Base-by-base conservation (phyloP, 2,329 filamentous ascomycete genomes). In the Metarhizium anisopliae region DNA sequence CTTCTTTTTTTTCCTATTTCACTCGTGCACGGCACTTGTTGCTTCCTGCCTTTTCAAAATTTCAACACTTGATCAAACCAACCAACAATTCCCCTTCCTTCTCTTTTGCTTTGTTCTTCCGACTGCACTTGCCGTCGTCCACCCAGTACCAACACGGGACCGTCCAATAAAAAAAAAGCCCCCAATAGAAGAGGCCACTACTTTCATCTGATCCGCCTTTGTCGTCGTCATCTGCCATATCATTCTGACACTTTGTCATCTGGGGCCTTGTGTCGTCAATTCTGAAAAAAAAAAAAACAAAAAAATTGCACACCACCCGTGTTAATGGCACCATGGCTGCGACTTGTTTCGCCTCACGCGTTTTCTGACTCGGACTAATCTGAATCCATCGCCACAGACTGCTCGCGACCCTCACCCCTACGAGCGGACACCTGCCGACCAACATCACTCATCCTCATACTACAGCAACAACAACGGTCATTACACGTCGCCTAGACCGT, bases 331-430 rank as follows among this genome's bases (percentile, higher is more conserved):
- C 47, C 50, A 42, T 47, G 57, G n/a, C 52, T 38, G 50, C 52
- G 43, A 36, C 11, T 30, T 53, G 43, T 47, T 20, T 47, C 49
- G 50, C 51, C 50, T 35, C 38, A 11, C 29, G n/a, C 45, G 18
- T 49, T 30, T 30, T 49, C 25, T 49, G 45, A 49, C 45, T 18
- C 11, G 10, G 20, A 49, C 45, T 47, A 42, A 57, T 52, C 45
- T 47, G 54, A 43, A 47, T 11, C 29, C 2, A 36, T 35, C 50
- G 40, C 20, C 29, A 42, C 66, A 81, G 78, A 68, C 70, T 49
- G 20, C 45, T 65, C 78, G 74, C 66, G 80, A 82, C 61, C 66
- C 74, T 36, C 81, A 81, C 70, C 68, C 66, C 55, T 79, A 80
- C 66, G 65, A 74, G 51, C 68, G 70, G 50, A 51, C 43, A 60